phyloP scores from a whole-genome alignment of 2,329 filamentous ascomycete species.

The Phyllosticta capitalensis region DNA sequence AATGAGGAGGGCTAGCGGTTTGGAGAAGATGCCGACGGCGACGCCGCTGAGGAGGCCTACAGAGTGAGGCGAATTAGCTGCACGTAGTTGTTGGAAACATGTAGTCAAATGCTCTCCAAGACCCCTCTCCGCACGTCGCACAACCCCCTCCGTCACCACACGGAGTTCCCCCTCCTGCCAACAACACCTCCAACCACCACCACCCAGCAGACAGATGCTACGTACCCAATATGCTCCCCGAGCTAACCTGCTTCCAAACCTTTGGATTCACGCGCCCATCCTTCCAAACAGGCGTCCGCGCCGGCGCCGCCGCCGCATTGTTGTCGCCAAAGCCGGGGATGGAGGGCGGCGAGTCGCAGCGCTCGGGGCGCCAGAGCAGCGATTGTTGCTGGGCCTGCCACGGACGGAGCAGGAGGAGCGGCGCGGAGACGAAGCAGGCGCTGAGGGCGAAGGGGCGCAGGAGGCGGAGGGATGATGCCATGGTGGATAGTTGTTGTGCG shows the following conservation, averaged over 20 bases:
- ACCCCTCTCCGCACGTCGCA: neutral
- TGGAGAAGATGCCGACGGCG: constrained; percentile 60
- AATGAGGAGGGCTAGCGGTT: constrained; percentile 57
- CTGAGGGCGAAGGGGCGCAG: constrained; percentile 27
- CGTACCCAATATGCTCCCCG: constrained; percentile 37
- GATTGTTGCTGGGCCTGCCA: neutral
- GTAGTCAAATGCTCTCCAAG: neutral
- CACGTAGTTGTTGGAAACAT: neutral
- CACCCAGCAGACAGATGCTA: neutral
- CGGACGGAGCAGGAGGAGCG: constrained; percentile 17
- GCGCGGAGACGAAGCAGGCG: constrained; percentile 21
- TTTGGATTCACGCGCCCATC: constrained; percentile 32
- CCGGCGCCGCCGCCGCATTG: constrained; percentile 28
- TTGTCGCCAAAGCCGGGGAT: constrained; percentile 25
- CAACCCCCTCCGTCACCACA: neutral
- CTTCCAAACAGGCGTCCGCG: constrained; percentile 29
- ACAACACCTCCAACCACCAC: neutral
- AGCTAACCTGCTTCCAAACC: constrained; percentile 35
- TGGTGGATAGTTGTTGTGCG: constrained; percentile 12
- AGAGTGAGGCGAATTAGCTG: neutral
- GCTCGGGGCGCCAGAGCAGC: neutral
- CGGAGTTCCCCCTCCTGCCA: neutral
- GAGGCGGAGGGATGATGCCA: constrained; percentile 30
- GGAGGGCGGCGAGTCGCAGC: constrained; percentile 24
- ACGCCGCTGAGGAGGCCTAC: constrained; percentile 53